phyloP scores from a whole-genome alignment of 352 stramenopile genomes.

The Phytophthora pluvialis region DNA sequence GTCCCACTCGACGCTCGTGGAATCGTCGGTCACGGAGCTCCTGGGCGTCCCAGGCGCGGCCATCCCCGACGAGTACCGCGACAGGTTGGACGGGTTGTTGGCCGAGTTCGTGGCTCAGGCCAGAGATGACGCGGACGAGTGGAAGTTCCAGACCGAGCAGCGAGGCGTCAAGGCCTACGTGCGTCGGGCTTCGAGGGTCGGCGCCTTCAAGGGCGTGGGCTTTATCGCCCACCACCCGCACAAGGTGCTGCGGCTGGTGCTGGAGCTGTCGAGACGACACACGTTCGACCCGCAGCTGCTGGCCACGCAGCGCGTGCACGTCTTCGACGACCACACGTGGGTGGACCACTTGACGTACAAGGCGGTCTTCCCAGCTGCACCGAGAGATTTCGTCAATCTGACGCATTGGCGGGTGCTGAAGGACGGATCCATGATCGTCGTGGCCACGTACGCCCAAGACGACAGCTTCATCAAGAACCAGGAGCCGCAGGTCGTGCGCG shows the following conservation, averaged over 20 bases:
- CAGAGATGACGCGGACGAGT: conserved; percentile 54
- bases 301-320: conserved; percentile 49
- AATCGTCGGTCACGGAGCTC: conserved; percentile 37
- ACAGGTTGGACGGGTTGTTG: conserved; percentile 61
- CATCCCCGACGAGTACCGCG: conserved; percentile 44
- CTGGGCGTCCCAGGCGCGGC: conserved; percentile 40
- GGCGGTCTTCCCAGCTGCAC: conserved; percentile 59
- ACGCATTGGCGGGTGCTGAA: conserved; percentile 75
- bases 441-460: conserved; percentile 51
- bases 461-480: conserved; percentile 47
- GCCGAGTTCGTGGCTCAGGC: conserved; percentile 65
- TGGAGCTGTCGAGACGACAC: conserved; percentile 56
- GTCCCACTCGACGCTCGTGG: conserved; percentile 35
- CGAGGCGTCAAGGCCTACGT: conserved; percentile 66
- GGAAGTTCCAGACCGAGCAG: conserved; percentile 68
- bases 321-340: conserved; percentile 78
- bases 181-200: conserved; percentile 45
- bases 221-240: conserved; percentile 62
- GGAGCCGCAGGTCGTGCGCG: conserved; percentile 60
- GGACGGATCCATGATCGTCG: conserved; percentile 60
- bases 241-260: conserved; percentile 60
- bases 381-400: conserved; percentile 71
- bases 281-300: conserved; percentile 67
- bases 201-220: conserved; percentile 62
- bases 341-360: conserved; percentile 79